These are phyloP conservation scores for Penicillium tannophilum DNA, from an alignment of 495 filamentous ascomycete species.

Conservation along the genomic window DNA sequence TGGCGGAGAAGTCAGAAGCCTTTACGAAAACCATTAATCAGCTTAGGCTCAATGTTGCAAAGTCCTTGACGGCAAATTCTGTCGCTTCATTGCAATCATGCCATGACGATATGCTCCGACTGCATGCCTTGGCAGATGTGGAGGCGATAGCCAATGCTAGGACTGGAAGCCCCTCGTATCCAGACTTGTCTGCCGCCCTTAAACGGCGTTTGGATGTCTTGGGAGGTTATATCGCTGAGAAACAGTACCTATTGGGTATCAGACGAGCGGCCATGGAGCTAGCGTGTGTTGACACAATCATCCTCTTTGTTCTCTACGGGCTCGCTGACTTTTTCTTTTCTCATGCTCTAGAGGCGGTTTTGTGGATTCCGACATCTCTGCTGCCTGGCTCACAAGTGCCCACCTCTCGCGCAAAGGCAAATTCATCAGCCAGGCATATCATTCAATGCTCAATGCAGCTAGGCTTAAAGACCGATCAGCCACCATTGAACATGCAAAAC, in stretches of 20 bases:
- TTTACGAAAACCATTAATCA: slow-evolving; percentile 63
- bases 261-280: slow-evolving; percentile 83
- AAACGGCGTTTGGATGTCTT: slow-evolving; percentile 78
- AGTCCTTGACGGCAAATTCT: slow-evolving; percentile 68
- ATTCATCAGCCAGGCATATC: slow-evolving; percentile 82
- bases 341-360: slow-evolving; percentile 41
- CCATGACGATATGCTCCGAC: slow-evolving; percentile 77
- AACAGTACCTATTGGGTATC: slow-evolving; percentile 91
- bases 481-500: slow-evolving; percentile 86
- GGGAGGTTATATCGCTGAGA: slow-evolving; percentile 83
- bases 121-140: slow-evolving; percentile 86
- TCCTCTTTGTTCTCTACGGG: not conserved
- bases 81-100: slow-evolving; percentile 79
- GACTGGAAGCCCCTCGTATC: slow-evolving; percentile 32
- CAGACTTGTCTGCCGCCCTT: slow-evolving; percentile 58
- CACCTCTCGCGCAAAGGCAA: slow-evolving; percentile 83
- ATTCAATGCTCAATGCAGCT: slow-evolving; percentile 87
- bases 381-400: slow-evolving; percentile 83
- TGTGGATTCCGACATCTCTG: slow-evolving; percentile 70
- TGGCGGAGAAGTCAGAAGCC: slow-evolving; percentile 9
- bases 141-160: slow-evolving; percentile 69
- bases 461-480: slow-evolving; percentile 81
- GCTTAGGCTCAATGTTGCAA: slow-evolving; percentile 70
- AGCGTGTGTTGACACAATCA: slow-evolving; percentile 31
- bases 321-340: slow-evolving; percentile 16